Evolutionary conservation across 371 early-diverging fungal species (phyloP).

Genomic region (Batrachochytrium dendrobatidis): DNA sequence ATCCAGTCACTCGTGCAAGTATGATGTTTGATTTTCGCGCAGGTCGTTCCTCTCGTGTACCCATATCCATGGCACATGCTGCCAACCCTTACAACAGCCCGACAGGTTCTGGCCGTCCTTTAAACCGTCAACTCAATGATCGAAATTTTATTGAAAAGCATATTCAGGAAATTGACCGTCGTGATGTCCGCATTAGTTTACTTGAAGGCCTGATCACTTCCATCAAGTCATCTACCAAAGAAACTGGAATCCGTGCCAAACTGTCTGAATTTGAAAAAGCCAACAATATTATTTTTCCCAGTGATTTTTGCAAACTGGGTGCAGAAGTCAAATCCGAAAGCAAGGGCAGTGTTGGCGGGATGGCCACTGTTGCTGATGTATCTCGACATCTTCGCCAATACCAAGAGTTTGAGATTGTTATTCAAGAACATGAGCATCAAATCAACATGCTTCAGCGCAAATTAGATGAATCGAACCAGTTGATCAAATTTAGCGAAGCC

Average conservation of each 20-base stretch:
- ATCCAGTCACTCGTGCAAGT: neutral
- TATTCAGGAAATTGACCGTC: constrained; percentile 36
- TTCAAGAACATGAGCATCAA: constrained; percentile 35
- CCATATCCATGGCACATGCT: neutral
- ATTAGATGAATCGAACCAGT: constrained; percentile 8
- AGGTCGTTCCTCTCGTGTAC: constrained; percentile 4
- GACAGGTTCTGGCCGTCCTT: neutral
- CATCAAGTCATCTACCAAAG: constrained; percentile 15
- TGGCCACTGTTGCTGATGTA: constrained; percentile 30
- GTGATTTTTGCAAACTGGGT: constrained; percentile 10
- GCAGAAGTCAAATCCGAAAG: constrained; percentile 26
- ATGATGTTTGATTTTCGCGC: neutral
- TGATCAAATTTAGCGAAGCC: neutral
- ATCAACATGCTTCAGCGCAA: constrained; percentile 31
- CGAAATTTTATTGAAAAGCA: constrained; percentile 31
- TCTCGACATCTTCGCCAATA: constrained; percentile 29
- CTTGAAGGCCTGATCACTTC: constrained; percentile 33
- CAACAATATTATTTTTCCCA: neutral
- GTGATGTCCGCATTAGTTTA: constrained; percentile 33
- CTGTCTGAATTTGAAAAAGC: constrained; percentile 15
- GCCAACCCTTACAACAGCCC: neutral
- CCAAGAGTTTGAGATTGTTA: constrained; percentile 36
- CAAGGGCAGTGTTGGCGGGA: constrained; percentile 34
- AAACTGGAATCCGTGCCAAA: constrained; percentile 3
- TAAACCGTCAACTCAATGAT: constrained; percentile 21